phyloP scores from a whole-genome alignment of 768 basidiomycete genomes.

The Fistulinella prunicolor region DNA sequence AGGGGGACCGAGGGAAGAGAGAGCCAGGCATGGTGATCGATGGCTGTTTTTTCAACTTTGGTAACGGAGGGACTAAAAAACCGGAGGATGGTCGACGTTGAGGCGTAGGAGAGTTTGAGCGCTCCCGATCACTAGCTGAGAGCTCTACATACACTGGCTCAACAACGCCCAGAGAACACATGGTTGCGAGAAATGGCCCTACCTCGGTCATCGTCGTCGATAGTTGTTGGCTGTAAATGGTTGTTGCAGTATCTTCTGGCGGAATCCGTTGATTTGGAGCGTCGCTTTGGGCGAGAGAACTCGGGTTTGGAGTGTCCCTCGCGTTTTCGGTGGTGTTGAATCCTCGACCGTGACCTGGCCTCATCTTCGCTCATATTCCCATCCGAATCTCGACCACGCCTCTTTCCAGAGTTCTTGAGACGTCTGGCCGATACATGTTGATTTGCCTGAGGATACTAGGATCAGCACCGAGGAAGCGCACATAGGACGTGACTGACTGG shows the following conservation, averaged over 20 bases:
- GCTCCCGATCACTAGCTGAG: conserved; percentile 20
- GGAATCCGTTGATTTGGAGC: conserved; percentile 21
- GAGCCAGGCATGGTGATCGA: conserved; percentile 76
- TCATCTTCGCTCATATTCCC: conserved; percentile 16
- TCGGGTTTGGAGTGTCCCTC: conserved; percentile 7
- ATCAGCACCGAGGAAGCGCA: conserved; percentile 4
- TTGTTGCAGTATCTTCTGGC: conserved; percentile 1
- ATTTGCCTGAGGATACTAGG: conserved; percentile 13
- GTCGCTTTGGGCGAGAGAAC: conserved; percentile 12
- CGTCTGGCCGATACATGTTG: conserved; percentile 10
- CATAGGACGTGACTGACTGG: conserved; percentile 13
- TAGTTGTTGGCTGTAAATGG: background rate
- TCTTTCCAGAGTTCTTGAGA: conserved; percentile 7
- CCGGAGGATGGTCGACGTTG: conserved; percentile 6
- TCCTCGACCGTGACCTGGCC: conserved; percentile 4
- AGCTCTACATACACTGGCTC: conserved; percentile 16
- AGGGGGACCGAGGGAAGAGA: conserved; percentile 69
- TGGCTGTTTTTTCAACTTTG: conserved; percentile 29
- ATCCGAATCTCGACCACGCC: conserved; percentile 7
- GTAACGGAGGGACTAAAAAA: conserved; percentile 30
- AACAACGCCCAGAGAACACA: background rate
- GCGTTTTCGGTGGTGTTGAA: conserved; percentile 9
- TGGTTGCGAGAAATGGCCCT: background rate
- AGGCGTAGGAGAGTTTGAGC: conserved; percentile 19
- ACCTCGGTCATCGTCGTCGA: conserved; percentile 23